phyloP scores from a whole-genome alignment of 176 grass and related monocot genomes.

The Oryza australiensis region DNA sequence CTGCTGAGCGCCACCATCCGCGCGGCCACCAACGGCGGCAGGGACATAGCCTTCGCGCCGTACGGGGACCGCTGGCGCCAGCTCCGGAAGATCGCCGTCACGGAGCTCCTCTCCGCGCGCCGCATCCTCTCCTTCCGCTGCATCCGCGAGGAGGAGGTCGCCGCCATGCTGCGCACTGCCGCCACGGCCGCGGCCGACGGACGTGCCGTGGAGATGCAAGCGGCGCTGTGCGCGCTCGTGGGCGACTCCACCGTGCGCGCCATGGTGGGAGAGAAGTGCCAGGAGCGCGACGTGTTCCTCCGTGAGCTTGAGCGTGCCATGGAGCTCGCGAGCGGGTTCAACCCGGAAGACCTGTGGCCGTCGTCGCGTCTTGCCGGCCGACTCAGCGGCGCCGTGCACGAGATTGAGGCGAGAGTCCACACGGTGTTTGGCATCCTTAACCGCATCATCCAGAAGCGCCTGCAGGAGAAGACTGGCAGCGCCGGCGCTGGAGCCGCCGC shows the following conservation, averaged over 20 bases:
- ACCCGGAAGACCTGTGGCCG: too few relatives aligned
- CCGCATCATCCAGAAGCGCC: constrained; percentile 35
- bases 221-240: constrained; percentile 31
- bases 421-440: constrained; percentile 9
- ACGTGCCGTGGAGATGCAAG: constrained; percentile 41
- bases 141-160: constrained; percentile 44
- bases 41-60: constrained; percentile 52
- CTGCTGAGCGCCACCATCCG: constrained; percentile 30
- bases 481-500: neutral
- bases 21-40: constrained; percentile 8
- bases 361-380: too few relatives aligned
- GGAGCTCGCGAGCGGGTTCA: constrained; percentile 23
- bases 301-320: neutral
- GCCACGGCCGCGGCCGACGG: neutral
- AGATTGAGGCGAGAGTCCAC: constrained; percentile 1
- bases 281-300: neutral
- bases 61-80: constrained; percentile 58
- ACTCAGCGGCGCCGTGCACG: too few relatives aligned
- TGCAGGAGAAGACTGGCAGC: constrained; percentile 7
- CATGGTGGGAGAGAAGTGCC: constrained; percentile 47
- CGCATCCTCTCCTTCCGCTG: neutral
- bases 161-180: neutral
- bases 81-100: constrained; percentile 41
- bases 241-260: constrained; percentile 30
- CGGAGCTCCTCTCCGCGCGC: constrained; percentile 43